A percentile compares a stretch with the other conserved stretches of the same genome.
These are phyloP conservation scores for Pyrrhoderma lamaoense DNA, from an alignment of 1,284 basidiomycete genomes.

Conservation along the genomic window DNA sequence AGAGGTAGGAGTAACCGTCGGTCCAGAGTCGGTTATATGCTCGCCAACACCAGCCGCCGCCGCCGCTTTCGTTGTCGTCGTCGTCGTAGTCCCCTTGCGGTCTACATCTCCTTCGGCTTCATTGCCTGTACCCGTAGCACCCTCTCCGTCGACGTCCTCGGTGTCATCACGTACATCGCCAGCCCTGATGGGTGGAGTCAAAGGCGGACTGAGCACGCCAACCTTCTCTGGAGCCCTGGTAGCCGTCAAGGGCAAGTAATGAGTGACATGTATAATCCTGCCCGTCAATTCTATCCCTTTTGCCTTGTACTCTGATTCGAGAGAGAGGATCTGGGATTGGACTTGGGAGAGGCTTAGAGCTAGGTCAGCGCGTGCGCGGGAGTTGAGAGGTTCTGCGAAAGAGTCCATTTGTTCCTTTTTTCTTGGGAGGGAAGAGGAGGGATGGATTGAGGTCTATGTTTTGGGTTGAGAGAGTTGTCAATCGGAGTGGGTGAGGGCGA, in stretches of 20 bases:
- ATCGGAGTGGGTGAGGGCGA: too few relatives aligned
- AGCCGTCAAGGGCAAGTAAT: slow-evolving; percentile 68
- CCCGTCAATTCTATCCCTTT: slow-evolving; percentile 53
- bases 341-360: slow-evolving; percentile 44
- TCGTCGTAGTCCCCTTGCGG: slow-evolving; percentile 7
- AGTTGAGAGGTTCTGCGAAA: slow-evolving; percentile 37
- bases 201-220: slow-evolving; percentile 55
- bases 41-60: slow-evolving; percentile 18
- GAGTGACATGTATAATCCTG: slow-evolving; percentile 81
- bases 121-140: slow-evolving; percentile 31
- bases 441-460: not conserved
- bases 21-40: slow-evolving; percentile 21
- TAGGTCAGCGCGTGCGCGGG: slow-evolving; percentile 27
- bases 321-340: slow-evolving; percentile 41
- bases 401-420: slow-evolving; percentile 35
- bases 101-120: slow-evolving; percentile 18
- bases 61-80: slow-evolving; percentile 10
- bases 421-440: not conserved
- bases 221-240: slow-evolving; percentile 38
- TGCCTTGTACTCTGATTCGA: slow-evolving; percentile 10
- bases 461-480: too few relatives aligned
- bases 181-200: slow-evolving; percentile 50
- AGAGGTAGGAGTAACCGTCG: slow-evolving; percentile 9
- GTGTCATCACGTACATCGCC: slow-evolving; percentile 30
- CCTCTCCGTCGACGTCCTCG: slow-evolving; percentile 19